Conservation (phyloP, 2,329 filamentous ascomycete genomes). For the Phialocephala sp. region DNA sequence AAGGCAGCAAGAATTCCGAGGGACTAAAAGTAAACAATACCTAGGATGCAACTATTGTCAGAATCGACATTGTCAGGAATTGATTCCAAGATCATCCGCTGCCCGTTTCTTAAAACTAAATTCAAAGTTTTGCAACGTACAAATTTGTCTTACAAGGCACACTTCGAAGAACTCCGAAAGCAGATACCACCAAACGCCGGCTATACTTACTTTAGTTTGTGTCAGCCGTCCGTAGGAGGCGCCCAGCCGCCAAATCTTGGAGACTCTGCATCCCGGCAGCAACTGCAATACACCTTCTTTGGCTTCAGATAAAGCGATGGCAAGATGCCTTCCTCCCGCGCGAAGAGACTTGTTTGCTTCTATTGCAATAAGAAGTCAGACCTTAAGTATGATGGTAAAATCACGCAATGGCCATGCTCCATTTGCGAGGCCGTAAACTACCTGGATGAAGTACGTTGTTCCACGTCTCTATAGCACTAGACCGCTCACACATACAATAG, state of each 20-base stretch:
- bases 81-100: no score
- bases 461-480: not conserved
- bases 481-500: conserved; percentile 49
- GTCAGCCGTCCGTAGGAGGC: not conserved
- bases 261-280: no score
- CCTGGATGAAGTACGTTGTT: conserved; percentile 74
- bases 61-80: no score
- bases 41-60: no score
- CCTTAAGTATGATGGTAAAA: conserved; percentile 60
- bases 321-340: conserved; percentile 33
- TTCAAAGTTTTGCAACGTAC: no score
- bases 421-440: conserved; percentile 88
- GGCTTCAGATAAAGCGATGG: conserved; percentile 28
- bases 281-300: not conserved
- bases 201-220: not conserved
- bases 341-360: conserved; percentile 68
- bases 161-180: no score
- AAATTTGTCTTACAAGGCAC: no score
- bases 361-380: conserved; percentile 78
- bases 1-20: no score
- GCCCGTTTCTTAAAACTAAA: no score
- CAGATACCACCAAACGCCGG: not conserved
- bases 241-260: no score
- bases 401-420: conserved; percentile 73
- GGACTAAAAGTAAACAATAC: no score